phyloP scores from a whole-genome alignment of 352 stramenopile species.

The Phytophthora agathidicida region DNA sequence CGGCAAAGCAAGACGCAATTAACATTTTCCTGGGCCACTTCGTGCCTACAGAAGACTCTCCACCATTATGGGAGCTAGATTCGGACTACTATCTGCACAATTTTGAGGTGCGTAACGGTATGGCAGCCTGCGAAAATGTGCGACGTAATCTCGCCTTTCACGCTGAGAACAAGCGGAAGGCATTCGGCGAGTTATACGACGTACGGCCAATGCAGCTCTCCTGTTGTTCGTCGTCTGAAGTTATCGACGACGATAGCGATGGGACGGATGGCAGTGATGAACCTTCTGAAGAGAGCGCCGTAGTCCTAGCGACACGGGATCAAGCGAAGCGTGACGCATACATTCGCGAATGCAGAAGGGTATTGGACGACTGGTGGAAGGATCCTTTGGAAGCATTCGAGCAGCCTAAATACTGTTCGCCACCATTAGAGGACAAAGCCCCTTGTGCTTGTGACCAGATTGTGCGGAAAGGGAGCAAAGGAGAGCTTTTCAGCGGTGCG shows the following conservation, averaged over 20 bases:
- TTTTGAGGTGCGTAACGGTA: constrained; percentile 82
- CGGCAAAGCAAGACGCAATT: constrained; percentile 98
- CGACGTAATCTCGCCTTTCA: constrained; percentile 66
- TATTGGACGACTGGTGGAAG: constrained; percentile 90
- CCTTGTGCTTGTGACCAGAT: constrained; percentile 31
- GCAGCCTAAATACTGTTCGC: constrained; percentile 40
- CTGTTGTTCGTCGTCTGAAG: constrained; percentile 40
- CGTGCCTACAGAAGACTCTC: constrained; percentile 65
- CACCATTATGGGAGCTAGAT: constrained; percentile 84
- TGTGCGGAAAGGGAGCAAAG: constrained; percentile 21
- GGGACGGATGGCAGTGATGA: constrained; percentile 36
- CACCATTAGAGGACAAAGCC: constrained; percentile 25
- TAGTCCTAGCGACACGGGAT: constrained; percentile 32
- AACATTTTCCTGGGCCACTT: constrained; percentile 99
- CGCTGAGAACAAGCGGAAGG: constrained; percentile 62
- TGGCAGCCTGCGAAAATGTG: constrained; percentile 65
- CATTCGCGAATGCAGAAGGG: constrained; percentile 73
- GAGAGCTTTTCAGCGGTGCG: constrained; percentile 1
- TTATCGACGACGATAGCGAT: constrained; percentile 39
- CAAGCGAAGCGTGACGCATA: constrained; percentile 75
- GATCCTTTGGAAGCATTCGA: constrained; percentile 83
- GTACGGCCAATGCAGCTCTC: constrained; percentile 35
- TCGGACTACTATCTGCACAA: constrained; percentile 94
- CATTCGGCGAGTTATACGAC: constrained; percentile 39
- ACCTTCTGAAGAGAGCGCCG: constrained; percentile 27